These are phyloP conservation scores for Xylariaceae sp. DNA, from an alignment of 2,329 filamentous ascomycete species.

Conservation along the genomic window DNA sequence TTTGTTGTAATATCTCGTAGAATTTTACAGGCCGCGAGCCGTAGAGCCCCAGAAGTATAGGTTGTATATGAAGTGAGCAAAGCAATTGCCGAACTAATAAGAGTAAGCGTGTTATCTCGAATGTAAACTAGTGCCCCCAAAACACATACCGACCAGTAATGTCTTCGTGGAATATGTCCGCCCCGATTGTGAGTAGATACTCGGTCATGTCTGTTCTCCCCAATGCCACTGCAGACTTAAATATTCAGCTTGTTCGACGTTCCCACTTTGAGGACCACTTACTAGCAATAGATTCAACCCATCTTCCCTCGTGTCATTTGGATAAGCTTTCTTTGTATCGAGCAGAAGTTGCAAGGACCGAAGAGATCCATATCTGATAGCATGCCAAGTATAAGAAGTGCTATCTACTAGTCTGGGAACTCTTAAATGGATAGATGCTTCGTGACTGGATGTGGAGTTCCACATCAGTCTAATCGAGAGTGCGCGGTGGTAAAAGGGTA, in stretches of 20 bases:
- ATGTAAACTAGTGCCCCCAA: no score
- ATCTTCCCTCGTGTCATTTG: background rate
- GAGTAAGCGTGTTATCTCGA: no score
- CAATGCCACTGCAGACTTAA: no score
- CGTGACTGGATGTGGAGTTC: constrained; percentile 1
- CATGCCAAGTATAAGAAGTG: background rate
- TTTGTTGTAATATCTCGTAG: no score
- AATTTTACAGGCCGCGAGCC: no score
- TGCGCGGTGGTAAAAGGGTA: background rate
- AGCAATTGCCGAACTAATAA: no score
- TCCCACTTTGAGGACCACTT: no score
- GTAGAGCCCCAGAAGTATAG: no score
- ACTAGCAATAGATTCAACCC: constrained; percentile 1
- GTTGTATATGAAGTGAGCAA: no score
- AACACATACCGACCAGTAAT: background rate
- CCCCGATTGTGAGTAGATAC: constrained; percentile 3
- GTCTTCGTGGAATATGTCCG: constrained; percentile 2
- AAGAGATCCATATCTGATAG: background rate
- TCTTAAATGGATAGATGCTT: constrained; percentile 4
- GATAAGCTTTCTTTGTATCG: background rate
- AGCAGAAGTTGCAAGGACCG: background rate
- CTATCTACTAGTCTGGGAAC: background rate
- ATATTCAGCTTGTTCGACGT: no score
- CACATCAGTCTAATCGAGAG: constrained; percentile 3
- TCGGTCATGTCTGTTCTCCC: background rate